Evolutionary conservation across 2,329 filamentous ascomycete species (phyloP).

Genomic region (Monilinia fructigena): DNA sequence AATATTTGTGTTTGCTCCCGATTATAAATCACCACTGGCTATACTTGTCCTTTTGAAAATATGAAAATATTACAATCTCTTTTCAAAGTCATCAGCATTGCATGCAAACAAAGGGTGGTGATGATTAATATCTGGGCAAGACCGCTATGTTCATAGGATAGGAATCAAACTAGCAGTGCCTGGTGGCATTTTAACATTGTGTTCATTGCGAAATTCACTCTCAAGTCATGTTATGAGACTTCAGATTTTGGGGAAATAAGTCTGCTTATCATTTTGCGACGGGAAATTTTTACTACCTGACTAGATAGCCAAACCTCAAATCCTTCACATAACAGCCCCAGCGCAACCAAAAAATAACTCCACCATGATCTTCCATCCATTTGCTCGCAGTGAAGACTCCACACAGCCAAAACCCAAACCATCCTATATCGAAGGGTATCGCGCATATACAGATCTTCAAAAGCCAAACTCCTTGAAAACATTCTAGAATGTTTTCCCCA

Average conservation of each 20-base stretch:
- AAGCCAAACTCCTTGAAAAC: conserved; percentile 15
- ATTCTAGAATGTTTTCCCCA: conserved; percentile 6
- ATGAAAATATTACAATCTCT: neutral
- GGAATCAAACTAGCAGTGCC: neutral
- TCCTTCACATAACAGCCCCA: neutral
- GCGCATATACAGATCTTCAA: conserved; percentile 15
- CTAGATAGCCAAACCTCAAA: conserved; percentile 4
- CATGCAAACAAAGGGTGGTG: neutral
- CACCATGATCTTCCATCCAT: conserved; percentile 8
- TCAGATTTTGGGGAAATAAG: neutral
- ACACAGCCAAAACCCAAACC: conserved; percentile 7
- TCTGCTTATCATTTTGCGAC: neutral
- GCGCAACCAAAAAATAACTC: neutral
- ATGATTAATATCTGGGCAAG: neutral
- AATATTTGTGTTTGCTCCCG: neutral
- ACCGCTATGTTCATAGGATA: neutral
- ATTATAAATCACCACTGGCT: neutral
- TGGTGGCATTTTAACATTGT: too few species aligned
- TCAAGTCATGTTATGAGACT: neutral
- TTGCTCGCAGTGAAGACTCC: conserved; percentile 10
- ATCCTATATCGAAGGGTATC: conserved; percentile 17
- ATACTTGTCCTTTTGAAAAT: neutral
- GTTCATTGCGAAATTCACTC: neutral
- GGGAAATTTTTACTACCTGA: neutral
- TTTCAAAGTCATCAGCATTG: neutral